Conservation (phyloP, 2,329 filamentous ascomycete genomes). For the Diaporthe capsici region DNA sequence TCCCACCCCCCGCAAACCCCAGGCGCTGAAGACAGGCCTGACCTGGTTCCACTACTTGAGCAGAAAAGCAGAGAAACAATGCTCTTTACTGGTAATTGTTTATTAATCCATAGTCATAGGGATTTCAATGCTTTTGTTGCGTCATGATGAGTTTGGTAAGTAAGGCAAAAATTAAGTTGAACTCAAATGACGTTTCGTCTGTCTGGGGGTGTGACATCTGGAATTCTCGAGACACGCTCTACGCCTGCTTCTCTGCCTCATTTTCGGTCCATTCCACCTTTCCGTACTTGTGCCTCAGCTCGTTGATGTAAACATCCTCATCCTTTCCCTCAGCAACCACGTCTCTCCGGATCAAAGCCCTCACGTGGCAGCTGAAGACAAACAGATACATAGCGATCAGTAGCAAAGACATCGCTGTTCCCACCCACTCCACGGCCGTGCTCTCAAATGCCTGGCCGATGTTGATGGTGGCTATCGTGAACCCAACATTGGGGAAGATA, state of each 20-base stretch:
- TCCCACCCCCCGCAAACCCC: neutral
- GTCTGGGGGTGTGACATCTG: neutral
- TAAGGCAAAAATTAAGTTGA: too few relatives aligned
- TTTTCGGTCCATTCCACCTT: conserved; percentile 4
- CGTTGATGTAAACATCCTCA: conserved; percentile 9
- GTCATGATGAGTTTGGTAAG: too few relatives aligned
- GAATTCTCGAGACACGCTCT: neutral
- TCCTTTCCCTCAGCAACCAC: conserved; percentile 21
- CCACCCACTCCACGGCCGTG: conserved; percentile 42
- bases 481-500: conserved; percentile 45
- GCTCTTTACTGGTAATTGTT: neutral
- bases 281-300: conserved; percentile 15
- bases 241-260: conserved; percentile 11
- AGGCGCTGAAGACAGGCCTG: neutral
- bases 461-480: conserved; percentile 43
- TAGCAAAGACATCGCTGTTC: conserved; percentile 41
- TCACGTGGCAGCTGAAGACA: neutral
- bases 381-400: conserved; percentile 21
- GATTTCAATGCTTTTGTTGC: too few relatives aligned
- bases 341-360: conserved; percentile 1
- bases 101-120: too few relatives aligned
- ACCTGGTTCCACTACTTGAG: too few relatives aligned
- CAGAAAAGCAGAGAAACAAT: neutral
- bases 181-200: neutral
- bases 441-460: conserved; percentile 42